Evolutionary conservation across 192 early-diverging fungal genomes (phyloP), one percentile per base, ranked within the genome.

Genomic region (Gamsiella multidivaricata): DNA sequence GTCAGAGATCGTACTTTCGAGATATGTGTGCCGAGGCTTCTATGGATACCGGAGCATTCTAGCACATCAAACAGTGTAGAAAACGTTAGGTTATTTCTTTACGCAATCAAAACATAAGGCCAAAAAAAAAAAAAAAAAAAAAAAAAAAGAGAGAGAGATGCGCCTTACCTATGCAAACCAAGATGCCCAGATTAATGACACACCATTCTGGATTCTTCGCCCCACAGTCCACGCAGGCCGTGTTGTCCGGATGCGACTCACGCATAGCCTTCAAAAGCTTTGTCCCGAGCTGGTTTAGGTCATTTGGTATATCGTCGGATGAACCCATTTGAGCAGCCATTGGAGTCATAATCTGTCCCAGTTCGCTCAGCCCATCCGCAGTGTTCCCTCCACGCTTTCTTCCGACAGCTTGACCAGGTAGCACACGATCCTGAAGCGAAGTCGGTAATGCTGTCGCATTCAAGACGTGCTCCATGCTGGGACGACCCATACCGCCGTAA

Each of bases 31-130:
- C 91, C 91, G 5, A 93, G 60, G 52, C 87, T 86, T 25, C 91
- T 79, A 65, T 92, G 91, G 26, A 87, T 87, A 15, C 91, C 91
- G 22, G 91, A 91, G 60, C 91, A 92, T 37, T 90, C 87, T 92
- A 29, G 9, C 28, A 28, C 23, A 7, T 29, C 8, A 10, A 39
- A 56, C 33, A 39, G 22, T 0, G 33, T 33, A 37, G 23, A 20
- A 25, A 34, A 23, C 8, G 31, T 28, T 23, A 4, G 14, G 10
- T 5, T 31, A 51, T 28, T n/a, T 29, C 29, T 39, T 5, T 11
- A 25, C 6, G 26, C 2, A 28, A 18, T 36, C 3, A 58, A 14
- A 58, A 22, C 10, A 17, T 39, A 12, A 39, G 37, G 12, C 7
- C 37, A 12, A 18, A n/a, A 57, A 1, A 42, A 29, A 18, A 42